phyloP scores from a whole-genome alignment of 352 stramenopile species.

The Thalassiosira sp. region DNA sequence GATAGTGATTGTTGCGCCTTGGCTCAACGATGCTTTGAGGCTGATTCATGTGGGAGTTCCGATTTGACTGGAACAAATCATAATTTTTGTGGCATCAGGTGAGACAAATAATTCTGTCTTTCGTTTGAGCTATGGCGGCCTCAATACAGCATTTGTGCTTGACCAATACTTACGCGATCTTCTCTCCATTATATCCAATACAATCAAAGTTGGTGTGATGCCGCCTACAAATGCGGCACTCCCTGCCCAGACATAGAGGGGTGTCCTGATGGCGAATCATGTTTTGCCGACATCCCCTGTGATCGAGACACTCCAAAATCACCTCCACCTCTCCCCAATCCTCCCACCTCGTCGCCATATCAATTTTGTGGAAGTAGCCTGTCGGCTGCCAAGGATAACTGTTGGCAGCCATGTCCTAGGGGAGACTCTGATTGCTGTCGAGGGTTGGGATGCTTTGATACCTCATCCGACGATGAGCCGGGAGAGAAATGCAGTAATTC shows the following conservation, averaged over 20 bases:
- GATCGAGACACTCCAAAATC: not conserved
- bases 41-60: conserved; percentile 11
- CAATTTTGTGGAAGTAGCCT: conserved; percentile 30
- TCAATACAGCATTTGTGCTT: too few relatives aligned
- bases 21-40: conserved; percentile 22
- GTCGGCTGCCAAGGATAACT: conserved; percentile 23
- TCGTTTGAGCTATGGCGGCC: not conserved
- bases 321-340: not conserved
- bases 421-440: conserved; percentile 38
- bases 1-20: conserved; percentile 21
- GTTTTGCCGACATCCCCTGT: conserved; percentile 42
- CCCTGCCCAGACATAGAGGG: conserved; percentile 25
- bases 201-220: conserved; percentile 34
- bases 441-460: conserved; percentile 45
- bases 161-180: too few relatives aligned
- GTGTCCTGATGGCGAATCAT: conserved; percentile 29
- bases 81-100: conserved; percentile 33
- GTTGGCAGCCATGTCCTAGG: conserved; percentile 46
- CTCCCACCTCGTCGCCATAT: not conserved
- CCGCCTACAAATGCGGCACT: conserved; percentile 28
- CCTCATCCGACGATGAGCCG: not conserved
- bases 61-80: conserved; percentile 24
- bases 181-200: conserved; percentile 1
- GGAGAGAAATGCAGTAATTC: conserved; percentile 17
- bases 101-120: conserved; percentile 1